Conservation (phyloP, 306 rosid species). For the Dryas octopetala region DNA sequence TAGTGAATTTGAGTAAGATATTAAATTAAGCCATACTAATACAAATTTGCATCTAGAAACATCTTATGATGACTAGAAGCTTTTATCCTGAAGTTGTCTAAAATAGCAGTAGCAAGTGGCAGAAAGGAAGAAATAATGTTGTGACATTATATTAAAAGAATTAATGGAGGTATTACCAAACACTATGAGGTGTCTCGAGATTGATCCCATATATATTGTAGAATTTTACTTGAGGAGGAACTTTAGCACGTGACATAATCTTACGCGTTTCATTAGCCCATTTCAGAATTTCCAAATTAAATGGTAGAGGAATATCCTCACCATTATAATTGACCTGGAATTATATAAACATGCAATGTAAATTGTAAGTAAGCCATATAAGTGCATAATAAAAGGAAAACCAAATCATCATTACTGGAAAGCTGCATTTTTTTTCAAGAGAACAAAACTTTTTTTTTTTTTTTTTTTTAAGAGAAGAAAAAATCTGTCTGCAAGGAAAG, state of each 20-base stretch:
- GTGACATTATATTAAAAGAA: background rate
- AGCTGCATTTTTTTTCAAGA: background rate
- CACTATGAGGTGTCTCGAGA: slow-evolving; percentile 76
- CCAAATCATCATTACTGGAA: slow-evolving; percentile 5
- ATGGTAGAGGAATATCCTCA: slow-evolving; percentile 59
- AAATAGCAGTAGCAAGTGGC: background rate
- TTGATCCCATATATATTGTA: slow-evolving; percentile 80
- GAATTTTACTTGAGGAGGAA: slow-evolving; percentile 82
- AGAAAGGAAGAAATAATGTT: background rate
- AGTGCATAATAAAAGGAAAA: background rate
- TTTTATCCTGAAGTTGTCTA: background rate
- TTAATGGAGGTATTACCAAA: slow-evolving; percentile 59
- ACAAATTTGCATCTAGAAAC: background rate
- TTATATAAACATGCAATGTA: slow-evolving; percentile 8
- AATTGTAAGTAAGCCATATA: background rate
- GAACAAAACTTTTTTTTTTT: no score
- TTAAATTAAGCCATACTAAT: slow-evolving; percentile 5
- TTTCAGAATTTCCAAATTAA: slow-evolving; percentile 70
- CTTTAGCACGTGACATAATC: slow-evolving; percentile 70
- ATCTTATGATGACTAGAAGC: background rate
- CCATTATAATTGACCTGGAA: slow-evolving; percentile 69
- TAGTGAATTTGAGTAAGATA: slow-evolving; percentile 24
- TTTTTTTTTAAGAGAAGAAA: background rate
- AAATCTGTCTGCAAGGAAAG: background rate
- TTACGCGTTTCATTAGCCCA: slow-evolving; percentile 84